A percentile compares a stretch with the other conserved stretches of the same genome.
Evolutionary conservation across 306 rosid species (phyloP).

Genomic region (Chamaecrista fasciculata): DNA sequence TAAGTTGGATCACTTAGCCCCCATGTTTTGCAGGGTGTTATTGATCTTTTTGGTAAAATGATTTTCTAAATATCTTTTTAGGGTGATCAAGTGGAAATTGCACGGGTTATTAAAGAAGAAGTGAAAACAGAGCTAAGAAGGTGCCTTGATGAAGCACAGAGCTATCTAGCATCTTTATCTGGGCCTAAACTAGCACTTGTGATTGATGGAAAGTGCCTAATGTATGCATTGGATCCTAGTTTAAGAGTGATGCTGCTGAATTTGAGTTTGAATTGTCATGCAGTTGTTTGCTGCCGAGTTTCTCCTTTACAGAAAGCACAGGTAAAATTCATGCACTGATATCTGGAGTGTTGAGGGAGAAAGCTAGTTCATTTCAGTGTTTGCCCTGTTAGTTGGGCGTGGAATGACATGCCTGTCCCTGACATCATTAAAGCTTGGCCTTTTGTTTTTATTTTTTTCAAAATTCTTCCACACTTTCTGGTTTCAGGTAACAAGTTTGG

Average conservation of each 20-base stretch:
- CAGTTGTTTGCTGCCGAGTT: conserved; percentile 79
- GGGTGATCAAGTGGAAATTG: conserved; percentile 84
- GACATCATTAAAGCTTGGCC: not conserved
- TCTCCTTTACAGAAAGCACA: conserved; percentile 81
- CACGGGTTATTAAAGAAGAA: conserved; percentile 61
- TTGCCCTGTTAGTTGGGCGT: not conserved
- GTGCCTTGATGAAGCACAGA: conserved; percentile 66
- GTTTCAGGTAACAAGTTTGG: conserved; percentile 67
- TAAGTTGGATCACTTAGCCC: conserved; percentile 29
- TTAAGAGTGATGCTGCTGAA: conserved; percentile 70
- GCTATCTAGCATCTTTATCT: conserved; percentile 40
- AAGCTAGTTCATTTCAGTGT: not conserved
- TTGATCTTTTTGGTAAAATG: not conserved
- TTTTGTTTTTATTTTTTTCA: not conserved
- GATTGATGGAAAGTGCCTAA: conserved; percentile 86
- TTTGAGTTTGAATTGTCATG: conserved; percentile 66
- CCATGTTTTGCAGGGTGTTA: not conserved
- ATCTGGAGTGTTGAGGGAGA: not conserved
- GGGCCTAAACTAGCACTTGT: conserved; percentile 76
- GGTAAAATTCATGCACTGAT: conserved; percentile 36
- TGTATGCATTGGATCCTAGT: conserved; percentile 83
- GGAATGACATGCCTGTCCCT: not conserved
- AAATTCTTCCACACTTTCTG: not conserved
- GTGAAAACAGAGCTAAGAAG: conserved; percentile 56
- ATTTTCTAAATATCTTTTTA: conserved; percentile 23